phyloP scores from a whole-genome alignment of 1,139 yeast genomes.

The Suhomyces choctaworum region DNA sequence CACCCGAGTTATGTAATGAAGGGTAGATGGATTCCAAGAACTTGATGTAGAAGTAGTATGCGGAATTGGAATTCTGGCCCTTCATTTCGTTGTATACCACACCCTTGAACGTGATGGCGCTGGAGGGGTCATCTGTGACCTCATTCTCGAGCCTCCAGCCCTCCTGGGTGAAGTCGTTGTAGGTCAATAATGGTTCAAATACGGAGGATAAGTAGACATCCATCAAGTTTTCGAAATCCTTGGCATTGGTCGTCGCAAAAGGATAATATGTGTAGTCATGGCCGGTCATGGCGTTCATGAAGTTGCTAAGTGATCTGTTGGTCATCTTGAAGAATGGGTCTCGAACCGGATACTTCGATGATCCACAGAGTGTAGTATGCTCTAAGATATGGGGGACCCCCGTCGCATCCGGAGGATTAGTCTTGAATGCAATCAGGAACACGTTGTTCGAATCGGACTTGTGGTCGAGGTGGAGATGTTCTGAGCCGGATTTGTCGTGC shows the following conservation, averaged over 20 bases:
- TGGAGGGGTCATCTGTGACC: slow-evolving; percentile 51
- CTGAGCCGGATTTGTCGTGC: slow-evolving; percentile 70
- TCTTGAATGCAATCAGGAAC: slow-evolving; percentile 85
- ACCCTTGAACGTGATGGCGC: slow-evolving; percentile 81
- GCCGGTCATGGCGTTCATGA: slow-evolving; percentile 99
- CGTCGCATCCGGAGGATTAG: slow-evolving; percentile 89
- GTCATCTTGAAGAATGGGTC: slow-evolving; percentile 98
- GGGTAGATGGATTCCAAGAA: slow-evolving; percentile 88
- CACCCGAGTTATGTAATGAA: slow-evolving; percentile 85
- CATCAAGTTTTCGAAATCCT: slow-evolving; percentile 81
- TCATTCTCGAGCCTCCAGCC: slow-evolving; percentile 96
- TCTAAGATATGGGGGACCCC: slow-evolving; percentile 97
- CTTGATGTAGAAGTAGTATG: slow-evolving; percentile 80
- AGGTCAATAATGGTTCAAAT: slow-evolving; percentile 73
- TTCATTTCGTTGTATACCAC: slow-evolving; percentile 98
- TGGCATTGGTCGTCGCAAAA: slow-evolving; percentile 86
- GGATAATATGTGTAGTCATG: slow-evolving; percentile 95
- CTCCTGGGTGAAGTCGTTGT: slow-evolving; percentile 88
- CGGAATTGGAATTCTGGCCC: slow-evolving; percentile 90
- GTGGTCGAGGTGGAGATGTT: slow-evolving; percentile 82
- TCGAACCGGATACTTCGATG: slow-evolving; percentile 84
- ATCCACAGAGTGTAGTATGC: slow-evolving; percentile 94
- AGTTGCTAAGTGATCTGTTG: slow-evolving; percentile 80
- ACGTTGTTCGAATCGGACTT: slow-evolving; percentile 77
- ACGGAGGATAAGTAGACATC: slow-evolving; percentile 89